These are phyloP conservation scores for Yamadazyma blattariae DNA, from an alignment of 1,139 yeast genomes.

Conservation along the genomic window DNA sequence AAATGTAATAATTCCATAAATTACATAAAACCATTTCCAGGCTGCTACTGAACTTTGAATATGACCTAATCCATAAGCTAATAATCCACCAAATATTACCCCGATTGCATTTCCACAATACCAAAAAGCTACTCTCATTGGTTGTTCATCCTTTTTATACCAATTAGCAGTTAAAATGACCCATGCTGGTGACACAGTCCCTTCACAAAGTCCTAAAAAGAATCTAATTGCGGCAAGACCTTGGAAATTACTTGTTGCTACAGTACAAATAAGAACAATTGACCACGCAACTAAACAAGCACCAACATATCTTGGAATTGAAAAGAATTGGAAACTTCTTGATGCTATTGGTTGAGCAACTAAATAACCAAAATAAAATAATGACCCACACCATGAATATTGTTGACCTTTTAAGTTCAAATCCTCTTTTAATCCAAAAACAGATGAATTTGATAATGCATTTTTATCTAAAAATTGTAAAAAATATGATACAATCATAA, in stretches of 20 bases:
- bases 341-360: slow-evolving; percentile 45
- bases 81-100: slow-evolving; percentile 28
- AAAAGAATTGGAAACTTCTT: slow-evolving; percentile 32
- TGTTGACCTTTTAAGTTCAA: slow-evolving; percentile 44
- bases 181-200: slow-evolving; percentile 31
- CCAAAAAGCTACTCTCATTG: slow-evolving; percentile 29
- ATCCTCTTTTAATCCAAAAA: slow-evolving; percentile 50
- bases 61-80: slow-evolving; percentile 12
- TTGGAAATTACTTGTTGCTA: slow-evolving; percentile 41
- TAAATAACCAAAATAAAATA: slow-evolving; percentile 51
- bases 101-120: slow-evolving; percentile 27
- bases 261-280: slow-evolving; percentile 44
- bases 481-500: slow-evolving; percentile 51
- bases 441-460: slow-evolving; percentile 53
- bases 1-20: slow-evolving; percentile 29
- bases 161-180: slow-evolving; percentile 21
- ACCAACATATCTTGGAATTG: slow-evolving; percentile 24
- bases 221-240: slow-evolving; percentile 51
- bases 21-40: slow-evolving; percentile 6
- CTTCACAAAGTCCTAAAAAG: slow-evolving; percentile 36
- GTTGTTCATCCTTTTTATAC: slow-evolving; percentile 28
- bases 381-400: slow-evolving; percentile 54
- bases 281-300: slow-evolving; percentile 48
- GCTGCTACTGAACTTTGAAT: slow-evolving; percentile 2
- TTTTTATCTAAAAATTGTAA: slow-evolving; percentile 62